A percentile compares a stretch with the other conserved stretches of the same genome.
Conservation (phyloP, 176 grass and related monocot genomes). For the Oryza australiensis region DNA sequence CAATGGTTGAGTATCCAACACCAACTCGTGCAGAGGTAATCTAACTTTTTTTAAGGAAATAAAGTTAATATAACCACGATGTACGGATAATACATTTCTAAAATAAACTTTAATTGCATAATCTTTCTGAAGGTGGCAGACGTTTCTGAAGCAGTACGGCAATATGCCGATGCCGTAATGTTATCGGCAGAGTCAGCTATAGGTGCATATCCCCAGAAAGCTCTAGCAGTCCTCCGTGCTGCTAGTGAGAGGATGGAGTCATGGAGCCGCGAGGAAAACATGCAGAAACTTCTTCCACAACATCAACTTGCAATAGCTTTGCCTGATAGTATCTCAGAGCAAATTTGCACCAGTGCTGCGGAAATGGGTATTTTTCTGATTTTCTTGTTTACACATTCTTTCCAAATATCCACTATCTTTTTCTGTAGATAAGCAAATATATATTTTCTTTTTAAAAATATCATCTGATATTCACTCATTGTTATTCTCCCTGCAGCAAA, state of each 20-base stretch:
- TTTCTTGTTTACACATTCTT: background rate
- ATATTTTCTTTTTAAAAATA: no score
- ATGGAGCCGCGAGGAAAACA: conserved; percentile 56
- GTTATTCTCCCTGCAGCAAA: conserved; percentile 50
- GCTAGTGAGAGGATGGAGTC: conserved; percentile 62
- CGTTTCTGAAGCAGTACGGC: conserved; percentile 67
- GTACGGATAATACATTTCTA: background rate
- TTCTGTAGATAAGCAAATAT: no score
- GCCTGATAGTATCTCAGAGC: conserved; percentile 54
- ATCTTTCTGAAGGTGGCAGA: conserved; percentile 54
- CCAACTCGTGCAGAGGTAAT: conserved; percentile 75
- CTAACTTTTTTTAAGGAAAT: background rate
- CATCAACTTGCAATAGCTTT: conserved; percentile 50
- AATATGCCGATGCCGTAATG: conserved; percentile 73
- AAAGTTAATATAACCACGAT: background rate
- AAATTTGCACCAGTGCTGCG: conserved; percentile 59
- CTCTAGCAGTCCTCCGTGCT: conserved; percentile 54
- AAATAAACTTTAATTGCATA: background rate
- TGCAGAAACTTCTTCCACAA: conserved; percentile 49
- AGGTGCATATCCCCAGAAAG: conserved; percentile 61
- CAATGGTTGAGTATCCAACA: conserved; percentile 77
- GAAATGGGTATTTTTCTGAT: conserved; percentile 62
- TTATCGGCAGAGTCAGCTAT: conserved; percentile 70
- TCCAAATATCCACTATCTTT: background rate
- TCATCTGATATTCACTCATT: background rate